phyloP scores from a whole-genome alignment of 2,329 filamentous ascomycete genomes.

The Tricladium varicosporioides region DNA sequence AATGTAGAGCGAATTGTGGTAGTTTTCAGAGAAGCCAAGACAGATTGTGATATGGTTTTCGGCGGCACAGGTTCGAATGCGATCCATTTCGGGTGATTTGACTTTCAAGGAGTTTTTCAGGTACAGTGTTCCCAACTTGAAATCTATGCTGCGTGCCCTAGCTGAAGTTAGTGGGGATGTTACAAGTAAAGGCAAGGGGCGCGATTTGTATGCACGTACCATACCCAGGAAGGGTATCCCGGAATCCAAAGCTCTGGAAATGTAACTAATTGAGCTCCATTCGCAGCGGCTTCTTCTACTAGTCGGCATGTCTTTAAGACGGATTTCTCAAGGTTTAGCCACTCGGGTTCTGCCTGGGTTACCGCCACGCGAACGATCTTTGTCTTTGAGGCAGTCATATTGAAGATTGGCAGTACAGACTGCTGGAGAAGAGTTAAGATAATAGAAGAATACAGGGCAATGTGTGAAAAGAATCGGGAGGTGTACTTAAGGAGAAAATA shows the following conservation, averaged over 20 bases:
- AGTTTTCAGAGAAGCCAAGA: conserved; percentile 49
- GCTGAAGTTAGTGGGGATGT: neutral
- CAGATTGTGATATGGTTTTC: conserved; percentile 45
- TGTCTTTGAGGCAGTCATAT: no score
- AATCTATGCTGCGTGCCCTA: conserved; percentile 24
- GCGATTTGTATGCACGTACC: neutral
- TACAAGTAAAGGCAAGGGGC: no score
- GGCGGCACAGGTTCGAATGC: conserved; percentile 41
- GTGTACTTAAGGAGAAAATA: no score
- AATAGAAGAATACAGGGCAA: no score
- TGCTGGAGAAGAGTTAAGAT: no score
- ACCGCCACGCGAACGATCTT: neutral
- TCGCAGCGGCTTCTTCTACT: conserved; percentile 52
- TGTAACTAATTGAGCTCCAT: conserved; percentile 52
- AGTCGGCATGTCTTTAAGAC: conserved; percentile 56
- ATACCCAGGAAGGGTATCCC: conserved; percentile 43
- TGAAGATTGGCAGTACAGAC: no score
- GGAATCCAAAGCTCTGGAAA: conserved; percentile 56
- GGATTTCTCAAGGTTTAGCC: conserved; percentile 54
- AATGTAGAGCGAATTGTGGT: conserved; percentile 45
- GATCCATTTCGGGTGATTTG: conserved; percentile 43
- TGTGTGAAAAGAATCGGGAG: no score
- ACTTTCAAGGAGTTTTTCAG: conserved; percentile 42
- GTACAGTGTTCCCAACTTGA: conserved; percentile 28
- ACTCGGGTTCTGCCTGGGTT: conserved; percentile 47